Conservation (phyloP, 164 flowering plant species). For the Litsea cubeba region DNA sequence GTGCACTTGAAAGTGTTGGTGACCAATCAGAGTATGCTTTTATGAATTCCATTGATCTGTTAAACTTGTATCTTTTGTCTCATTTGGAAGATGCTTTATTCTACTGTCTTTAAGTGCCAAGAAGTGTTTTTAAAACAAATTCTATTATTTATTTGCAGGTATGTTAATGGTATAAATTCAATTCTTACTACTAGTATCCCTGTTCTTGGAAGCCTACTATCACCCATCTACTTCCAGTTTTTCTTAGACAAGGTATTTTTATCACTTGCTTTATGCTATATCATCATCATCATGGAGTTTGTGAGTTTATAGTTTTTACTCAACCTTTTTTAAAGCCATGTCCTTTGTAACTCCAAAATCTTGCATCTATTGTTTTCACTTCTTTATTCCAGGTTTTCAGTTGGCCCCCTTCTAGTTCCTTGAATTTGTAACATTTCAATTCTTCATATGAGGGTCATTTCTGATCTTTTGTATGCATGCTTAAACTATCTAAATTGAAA, state of each 20-base stretch:
- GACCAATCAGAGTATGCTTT: slow-evolving; percentile 88
- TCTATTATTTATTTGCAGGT: slow-evolving; percentile 44
- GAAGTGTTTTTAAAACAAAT: neutral
- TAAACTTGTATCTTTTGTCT: neutral
- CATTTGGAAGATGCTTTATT: neutral
- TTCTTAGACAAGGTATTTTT: slow-evolving; percentile 84
- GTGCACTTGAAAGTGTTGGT: slow-evolving; percentile 96
- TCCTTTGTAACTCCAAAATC: neutral
- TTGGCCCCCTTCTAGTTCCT: too few species aligned
- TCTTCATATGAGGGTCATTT: too few species aligned
- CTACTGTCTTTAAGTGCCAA: neutral
- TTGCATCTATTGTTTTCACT: neutral
- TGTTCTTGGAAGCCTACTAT: slow-evolving; percentile 79
- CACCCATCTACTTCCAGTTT: slow-evolving; percentile 90
- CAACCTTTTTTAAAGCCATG: neutral
- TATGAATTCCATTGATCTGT: neutral
- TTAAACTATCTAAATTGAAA: too few species aligned
- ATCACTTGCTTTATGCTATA: neutral
- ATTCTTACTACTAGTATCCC: slow-evolving; percentile 88
- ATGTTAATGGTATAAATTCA: slow-evolving; percentile 78
- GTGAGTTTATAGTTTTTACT: neutral
- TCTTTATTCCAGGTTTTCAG: neutral
- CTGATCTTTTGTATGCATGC: too few species aligned
- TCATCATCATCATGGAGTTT: neutral
- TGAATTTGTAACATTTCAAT: too few species aligned